These are phyloP conservation scores for Verticillium albo-atrum DNA, from an alignment of 2,329 filamentous ascomycete genomes.

Conservation along the genomic window DNA sequence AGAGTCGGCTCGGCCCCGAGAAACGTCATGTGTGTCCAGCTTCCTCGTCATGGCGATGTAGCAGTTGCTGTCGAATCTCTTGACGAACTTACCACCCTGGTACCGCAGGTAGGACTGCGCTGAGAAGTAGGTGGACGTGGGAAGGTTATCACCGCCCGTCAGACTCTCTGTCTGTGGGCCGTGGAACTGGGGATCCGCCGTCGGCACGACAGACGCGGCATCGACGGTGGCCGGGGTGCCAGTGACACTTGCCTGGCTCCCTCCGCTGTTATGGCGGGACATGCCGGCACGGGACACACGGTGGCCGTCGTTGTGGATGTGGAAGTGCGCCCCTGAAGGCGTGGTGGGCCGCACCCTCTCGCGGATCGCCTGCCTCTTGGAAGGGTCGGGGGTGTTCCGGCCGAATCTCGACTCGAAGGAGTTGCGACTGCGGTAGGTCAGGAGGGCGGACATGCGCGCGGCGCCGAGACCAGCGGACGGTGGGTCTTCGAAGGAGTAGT, in stretches of 20 bases:
- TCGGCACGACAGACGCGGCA: constrained; percentile 15
- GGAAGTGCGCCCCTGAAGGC: constrained; percentile 68
- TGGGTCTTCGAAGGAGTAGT: constrained; percentile 84
- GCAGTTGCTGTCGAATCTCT: constrained; percentile 95
- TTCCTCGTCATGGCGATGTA: constrained; percentile 99
- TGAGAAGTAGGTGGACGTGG: constrained; percentile 86
- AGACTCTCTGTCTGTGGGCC: constrained; percentile 49
- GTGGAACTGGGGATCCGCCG: constrained; percentile 65
- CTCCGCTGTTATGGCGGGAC: constrained; percentile 41
- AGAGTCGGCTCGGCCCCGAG: constrained; percentile 63
- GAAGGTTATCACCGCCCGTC: constrained; percentile 44
- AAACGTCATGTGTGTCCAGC: constrained; percentile 94
- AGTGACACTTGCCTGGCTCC: constrained; percentile 9
- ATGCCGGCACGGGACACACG: constrained; percentile 50
- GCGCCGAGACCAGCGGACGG: constrained; percentile 84
- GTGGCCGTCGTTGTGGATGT: constrained; percentile 81
- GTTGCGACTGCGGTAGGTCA: constrained; percentile 94
- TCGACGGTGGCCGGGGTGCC: background rate
- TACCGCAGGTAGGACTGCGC: constrained; percentile 97
- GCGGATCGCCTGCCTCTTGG: constrained; percentile 77
- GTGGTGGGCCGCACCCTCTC: constrained; percentile 56
- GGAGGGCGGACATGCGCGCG: constrained; percentile 90
- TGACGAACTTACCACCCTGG: constrained; percentile 94
- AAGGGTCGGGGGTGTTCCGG: constrained; percentile 83
- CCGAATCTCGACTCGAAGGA: constrained; percentile 96